Percentiles rank a stretch among this genome's conserved stretches.
Conservation (phyloP, 163 green algal species). For the Volvox carteri region DNA sequence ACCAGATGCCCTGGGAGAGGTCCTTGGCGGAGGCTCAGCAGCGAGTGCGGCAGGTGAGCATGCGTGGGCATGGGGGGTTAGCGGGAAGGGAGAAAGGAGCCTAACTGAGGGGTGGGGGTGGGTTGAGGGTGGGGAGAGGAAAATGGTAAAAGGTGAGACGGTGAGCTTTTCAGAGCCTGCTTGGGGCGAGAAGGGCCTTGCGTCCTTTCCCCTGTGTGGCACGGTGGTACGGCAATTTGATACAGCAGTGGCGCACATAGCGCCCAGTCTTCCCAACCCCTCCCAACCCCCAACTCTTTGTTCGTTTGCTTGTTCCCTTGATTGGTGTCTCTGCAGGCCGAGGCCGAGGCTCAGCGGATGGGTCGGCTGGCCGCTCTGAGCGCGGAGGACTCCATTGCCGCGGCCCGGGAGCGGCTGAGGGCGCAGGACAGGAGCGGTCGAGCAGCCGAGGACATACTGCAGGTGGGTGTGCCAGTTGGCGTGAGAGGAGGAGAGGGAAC, state of each 20-base stretch:
- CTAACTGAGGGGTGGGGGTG: constrained; percentile 3
- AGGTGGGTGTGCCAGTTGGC: constrained; percentile 14
- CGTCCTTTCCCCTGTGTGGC: too few species aligned
- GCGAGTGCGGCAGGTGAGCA: constrained; percentile 35
- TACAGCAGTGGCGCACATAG: too few species aligned
- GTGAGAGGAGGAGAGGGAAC: too few species aligned
- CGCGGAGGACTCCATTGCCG: constrained; percentile 47
- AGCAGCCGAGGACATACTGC: constrained; percentile 42
- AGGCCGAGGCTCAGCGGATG: constrained; percentile 54
- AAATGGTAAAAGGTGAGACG: background rate
- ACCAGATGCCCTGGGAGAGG: constrained; percentile 38
- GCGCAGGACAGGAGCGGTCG: too few species aligned
- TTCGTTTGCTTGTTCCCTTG: too few species aligned
- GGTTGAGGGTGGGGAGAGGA: background rate
- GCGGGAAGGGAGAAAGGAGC: background rate
- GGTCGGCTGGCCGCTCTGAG: constrained; percentile 44
- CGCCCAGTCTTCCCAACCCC: too few species aligned
- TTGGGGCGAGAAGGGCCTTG: too few species aligned
- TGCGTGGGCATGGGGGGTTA: background rate
- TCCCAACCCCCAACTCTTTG: too few species aligned
- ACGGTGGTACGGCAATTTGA: too few species aligned
- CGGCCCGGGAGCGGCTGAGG: constrained; percentile 61
- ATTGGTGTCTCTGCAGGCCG: constrained; percentile 16
- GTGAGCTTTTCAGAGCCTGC: too few species aligned
- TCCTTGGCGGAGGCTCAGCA: constrained; percentile 37